Evolutionary conservation across 768 basidiomycete species (phyloP), one percentile per base, ranked within the genome.

Genomic region (Cytidiella melzeri): DNA sequence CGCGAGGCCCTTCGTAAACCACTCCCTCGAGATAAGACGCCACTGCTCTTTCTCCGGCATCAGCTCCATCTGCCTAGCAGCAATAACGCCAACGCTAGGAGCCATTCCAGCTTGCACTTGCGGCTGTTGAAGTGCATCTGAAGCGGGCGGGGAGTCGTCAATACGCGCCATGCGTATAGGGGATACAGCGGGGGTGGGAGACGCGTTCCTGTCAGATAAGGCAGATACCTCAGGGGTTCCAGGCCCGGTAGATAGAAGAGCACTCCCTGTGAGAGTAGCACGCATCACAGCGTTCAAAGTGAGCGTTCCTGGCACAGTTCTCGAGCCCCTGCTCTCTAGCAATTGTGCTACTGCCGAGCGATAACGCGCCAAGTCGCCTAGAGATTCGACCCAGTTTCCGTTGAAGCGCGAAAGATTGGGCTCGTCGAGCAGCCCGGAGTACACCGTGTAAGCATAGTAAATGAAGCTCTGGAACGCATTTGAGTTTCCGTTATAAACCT

Each of bases 361-460:
- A 65, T 97, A 98, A 28, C 94, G 76, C 0, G 96, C 92, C 25
- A 99, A 76, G 67, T 99, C 96, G 20, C 96, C 96, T 13, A 99
- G 81, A 3, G 94, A 92, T 64, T 99, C 96, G 45, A 98, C 79
- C 96, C 96, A 99, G 15, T 84, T 83, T 2, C 79, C 71, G 51
- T 84, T 81, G 72, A 92, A 96, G 5, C 69, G 64, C 1, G 64
- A 67, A 40, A 98, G 75, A 1, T 72, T 74, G 7, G 77, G 80
- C 62, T 96, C 87, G 60, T 97, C 95, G 43, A 92, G 72, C 2
- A 98, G 76, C 34, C 84, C 82, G 0, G 92, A 86, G 69, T 98
- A 98, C 60, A 94, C 95, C 0, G 83, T 83, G 68, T 98, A 99
- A 0, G 95, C 88, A 56, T 92, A 96, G 58, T 93, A 92, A 38